These are phyloP conservation scores for Saururus chinensis DNA, from an alignment of 164 flowering plant species.

Conservation along the genomic window DNA sequence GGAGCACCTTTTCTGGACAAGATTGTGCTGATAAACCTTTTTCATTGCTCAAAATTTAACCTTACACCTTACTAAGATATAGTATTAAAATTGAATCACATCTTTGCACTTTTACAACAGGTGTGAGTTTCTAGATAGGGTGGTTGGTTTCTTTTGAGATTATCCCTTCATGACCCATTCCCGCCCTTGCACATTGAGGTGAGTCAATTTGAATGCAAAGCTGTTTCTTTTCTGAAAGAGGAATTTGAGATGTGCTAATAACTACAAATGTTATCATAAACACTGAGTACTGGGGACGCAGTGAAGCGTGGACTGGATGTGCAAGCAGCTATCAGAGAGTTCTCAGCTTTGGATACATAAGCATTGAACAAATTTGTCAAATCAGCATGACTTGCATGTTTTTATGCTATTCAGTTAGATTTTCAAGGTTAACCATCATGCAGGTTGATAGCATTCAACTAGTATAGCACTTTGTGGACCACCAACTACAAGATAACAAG, in stretches of 20 bases:
- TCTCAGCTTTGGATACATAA: slow-evolving; percentile 65
- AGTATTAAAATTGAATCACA: no score
- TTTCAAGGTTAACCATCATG: no score
- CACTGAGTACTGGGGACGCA: slow-evolving; percentile 66
- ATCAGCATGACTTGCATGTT: not conserved
- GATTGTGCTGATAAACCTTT: no score
- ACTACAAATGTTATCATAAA: slow-evolving; percentile 24
- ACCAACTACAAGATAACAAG: not conserved
- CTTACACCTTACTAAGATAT: no score
- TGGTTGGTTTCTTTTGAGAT: slow-evolving; percentile 96
- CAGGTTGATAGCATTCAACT: not conserved
- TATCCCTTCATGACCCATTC: slow-evolving; percentile 97
- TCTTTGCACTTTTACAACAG: slow-evolving; percentile 18
- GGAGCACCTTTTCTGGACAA: no score
- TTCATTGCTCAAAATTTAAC: no score
- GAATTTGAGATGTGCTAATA: not conserved
- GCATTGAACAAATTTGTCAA: slow-evolving; percentile 58
- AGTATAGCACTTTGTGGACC: not conserved
- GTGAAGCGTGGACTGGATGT: slow-evolving; percentile 71
- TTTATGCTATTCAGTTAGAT: not conserved
- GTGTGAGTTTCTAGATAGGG: slow-evolving; percentile 83
- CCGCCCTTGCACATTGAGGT: slow-evolving; percentile 96
- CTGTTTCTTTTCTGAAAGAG: not conserved
- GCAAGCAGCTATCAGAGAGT: slow-evolving; percentile 55
- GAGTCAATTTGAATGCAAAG: not conserved